Evolutionary conservation across 2,329 filamentous ascomycete genomes (phyloP).

Genomic region (Fusarium chuoi): DNA sequence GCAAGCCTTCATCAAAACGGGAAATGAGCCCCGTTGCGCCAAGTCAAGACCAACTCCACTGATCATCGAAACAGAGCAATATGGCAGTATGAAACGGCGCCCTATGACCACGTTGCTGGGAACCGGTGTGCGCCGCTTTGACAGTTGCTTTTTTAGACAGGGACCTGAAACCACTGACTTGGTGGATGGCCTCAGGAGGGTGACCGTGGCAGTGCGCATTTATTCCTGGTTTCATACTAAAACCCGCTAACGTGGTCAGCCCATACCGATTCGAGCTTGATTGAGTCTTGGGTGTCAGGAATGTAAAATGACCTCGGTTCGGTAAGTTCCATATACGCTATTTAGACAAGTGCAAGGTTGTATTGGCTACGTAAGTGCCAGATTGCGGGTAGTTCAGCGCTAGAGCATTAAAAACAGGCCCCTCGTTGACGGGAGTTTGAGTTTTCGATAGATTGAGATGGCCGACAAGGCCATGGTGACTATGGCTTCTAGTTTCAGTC

Average conservation of each 20-base stretch:
- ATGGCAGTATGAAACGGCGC: slow-evolving; percentile 9
- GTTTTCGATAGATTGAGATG: neutral
- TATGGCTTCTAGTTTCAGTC: slow-evolving; percentile 6
- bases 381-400: neutral
- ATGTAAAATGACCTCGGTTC: neutral
- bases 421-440: neutral
- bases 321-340: neutral
- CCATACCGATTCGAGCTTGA: neutral
- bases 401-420: neutral
- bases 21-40: slow-evolving; percentile 10
- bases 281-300: neutral
- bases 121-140: slow-evolving; percentile 4
- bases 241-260: neutral
- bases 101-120: slow-evolving; percentile 1
- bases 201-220: slow-evolving; percentile 1
- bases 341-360: neutral
- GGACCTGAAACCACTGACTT: slow-evolving; percentile 17
- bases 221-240: slow-evolving; percentile 17
- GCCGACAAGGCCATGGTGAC: neutral
- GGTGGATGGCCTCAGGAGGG: neutral
- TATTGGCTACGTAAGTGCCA: neutral
- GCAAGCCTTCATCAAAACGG: slow-evolving; percentile 12
- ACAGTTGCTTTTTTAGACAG: neutral
- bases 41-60: neutral
- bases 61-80: slow-evolving; percentile 22